Evolutionary conservation across 768 basidiomycete genomes (phyloP).

Genomic region (Amanita thiersii): DNA sequence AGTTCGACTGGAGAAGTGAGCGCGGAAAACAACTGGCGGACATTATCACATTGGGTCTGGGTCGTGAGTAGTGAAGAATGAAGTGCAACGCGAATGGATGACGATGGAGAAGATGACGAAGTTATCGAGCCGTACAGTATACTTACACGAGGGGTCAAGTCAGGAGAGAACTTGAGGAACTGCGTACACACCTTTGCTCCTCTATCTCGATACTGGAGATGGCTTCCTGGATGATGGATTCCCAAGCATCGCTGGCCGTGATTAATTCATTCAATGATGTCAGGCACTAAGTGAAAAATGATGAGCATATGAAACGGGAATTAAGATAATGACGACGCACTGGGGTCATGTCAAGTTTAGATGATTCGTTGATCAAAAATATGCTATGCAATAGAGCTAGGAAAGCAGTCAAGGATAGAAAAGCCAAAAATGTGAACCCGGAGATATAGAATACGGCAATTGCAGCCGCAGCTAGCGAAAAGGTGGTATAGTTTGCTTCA

Average conservation of each 20-base stretch:
- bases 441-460: conserved; percentile 31
- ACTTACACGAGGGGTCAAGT: conserved; percentile 8
- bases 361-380: conserved; percentile 22
- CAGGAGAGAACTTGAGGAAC: conserved; percentile 1
- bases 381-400: conserved; percentile 30
- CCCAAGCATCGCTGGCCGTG: conserved; percentile 63
- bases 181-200: conserved; percentile 48
- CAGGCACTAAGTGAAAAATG: conserved; percentile 40
- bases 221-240: conserved; percentile 64
- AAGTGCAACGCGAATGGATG: conserved; percentile 60
- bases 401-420: conserved; percentile 29
- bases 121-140: conserved; percentile 31
- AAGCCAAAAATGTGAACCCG: conserved; percentile 32
- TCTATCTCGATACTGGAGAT: conserved; percentile 59
- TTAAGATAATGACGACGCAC: conserved; percentile 27
- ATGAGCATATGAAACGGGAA: conserved; percentile 6
- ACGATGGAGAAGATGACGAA: conserved; percentile 37
- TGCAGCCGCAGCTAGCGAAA: conserved; percentile 30
- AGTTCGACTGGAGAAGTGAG: conserved; percentile 65
- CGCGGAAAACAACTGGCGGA: conserved; percentile 71
- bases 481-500: conserved; percentile 31
- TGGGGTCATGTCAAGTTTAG: conserved; percentile 43
- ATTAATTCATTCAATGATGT: conserved; percentile 61
- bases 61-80: conserved; percentile 70
- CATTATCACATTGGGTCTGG: conserved; percentile 74